Base-by-base conservation (phyloP, 1,284 basidiomycete genomes). In the Somion occarium region DNA sequence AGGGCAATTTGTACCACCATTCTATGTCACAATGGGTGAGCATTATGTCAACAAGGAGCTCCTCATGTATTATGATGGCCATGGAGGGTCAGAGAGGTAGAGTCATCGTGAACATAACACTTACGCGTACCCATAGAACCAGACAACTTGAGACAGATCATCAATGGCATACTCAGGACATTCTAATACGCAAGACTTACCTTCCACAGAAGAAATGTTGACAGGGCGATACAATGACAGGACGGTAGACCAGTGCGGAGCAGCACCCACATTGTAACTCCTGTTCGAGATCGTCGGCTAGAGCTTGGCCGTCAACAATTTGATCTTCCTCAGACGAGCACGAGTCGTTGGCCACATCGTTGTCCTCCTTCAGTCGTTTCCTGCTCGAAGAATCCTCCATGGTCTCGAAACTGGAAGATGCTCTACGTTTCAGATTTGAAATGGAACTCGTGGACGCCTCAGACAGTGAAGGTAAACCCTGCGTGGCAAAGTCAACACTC, bases 131-230 rank as follows among this genome's bases (percentile, higher is more conserved):
- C 88, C 88, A 91, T 45, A 88, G 76, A 1, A 79, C 71, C 62
- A 83, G 83, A 63, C 88, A 91, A 61, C 88, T 91, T 56, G 15
- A 23, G 30, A 34, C 7, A 18, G 46, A 23, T 38, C n/a, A n/a
- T n/a, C n/a, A n/a, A n/a, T n/a, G n/a, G n/a, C n/a, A 34, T 15
- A 51, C 57, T 60, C 34, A 62, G 42, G 27, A 38, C 9, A 7
- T 3, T 18, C 3, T 38, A 19, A 38, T 25, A 41, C 38, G 22
- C 43, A 13, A 51, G 39, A 18, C 69, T 57, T 66, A 89, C 88
- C 86, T 90, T 69, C 85, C 89, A 61, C 87, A 91, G 64, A 88
- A 91, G 74, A 86, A 89, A 72, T 89, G 88, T 59, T 91, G 85
- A 63, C 88, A 91, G 18, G 88, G 88, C 24, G 76, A 73, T 45